These are phyloP conservation scores for Rhizopogon sp. DNA, from an alignment of 768 basidiomycete species.

Conservation along the genomic window DNA sequence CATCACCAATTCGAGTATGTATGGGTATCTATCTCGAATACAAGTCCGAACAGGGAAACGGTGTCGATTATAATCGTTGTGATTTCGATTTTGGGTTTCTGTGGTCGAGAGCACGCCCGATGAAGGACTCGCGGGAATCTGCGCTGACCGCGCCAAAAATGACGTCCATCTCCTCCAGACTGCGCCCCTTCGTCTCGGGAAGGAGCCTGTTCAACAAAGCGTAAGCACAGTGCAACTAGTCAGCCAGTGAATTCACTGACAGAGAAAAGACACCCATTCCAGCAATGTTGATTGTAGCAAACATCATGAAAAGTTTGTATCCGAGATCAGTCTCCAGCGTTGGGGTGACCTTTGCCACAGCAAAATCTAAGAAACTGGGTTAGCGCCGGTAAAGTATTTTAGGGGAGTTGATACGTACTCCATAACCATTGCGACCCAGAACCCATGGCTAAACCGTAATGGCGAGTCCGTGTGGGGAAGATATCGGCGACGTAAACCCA, in stretches of 20 bases:
- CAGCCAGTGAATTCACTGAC: slow-evolving; percentile 31
- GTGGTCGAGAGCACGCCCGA: slow-evolving; percentile 28
- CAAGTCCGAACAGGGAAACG: too few species aligned
- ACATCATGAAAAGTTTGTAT: slow-evolving; percentile 76
- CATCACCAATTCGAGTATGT: too few species aligned
- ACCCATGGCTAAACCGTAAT: slow-evolving; percentile 73
- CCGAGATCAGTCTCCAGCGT: slow-evolving; percentile 55
- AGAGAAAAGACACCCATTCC: slow-evolving; percentile 66
- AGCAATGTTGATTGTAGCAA: slow-evolving; percentile 66
- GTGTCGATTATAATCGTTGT: too few species aligned
- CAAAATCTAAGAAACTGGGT: slow-evolving; percentile 45
- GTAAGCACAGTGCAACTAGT: neutral
- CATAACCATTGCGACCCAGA: slow-evolving; percentile 81
- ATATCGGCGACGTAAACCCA: slow-evolving; percentile 77
- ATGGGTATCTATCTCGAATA: neutral
- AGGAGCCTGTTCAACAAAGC: slow-evolving; percentile 35
- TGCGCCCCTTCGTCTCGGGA: slow-evolving; percentile 58
- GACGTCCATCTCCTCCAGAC: slow-evolving; percentile 52
- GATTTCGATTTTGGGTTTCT: neutral
- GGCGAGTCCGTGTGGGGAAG: slow-evolving; percentile 80
- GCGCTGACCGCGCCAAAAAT: slow-evolving; percentile 53
- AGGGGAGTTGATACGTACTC: slow-evolving; percentile 41
- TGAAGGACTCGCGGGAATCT: slow-evolving; percentile 49
- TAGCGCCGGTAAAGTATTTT: neutral
- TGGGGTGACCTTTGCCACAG: slow-evolving; percentile 68